phyloP scores from a whole-genome alignment of 129 eudicot genomes.

The Helichrysum umbraculigerum region DNA sequence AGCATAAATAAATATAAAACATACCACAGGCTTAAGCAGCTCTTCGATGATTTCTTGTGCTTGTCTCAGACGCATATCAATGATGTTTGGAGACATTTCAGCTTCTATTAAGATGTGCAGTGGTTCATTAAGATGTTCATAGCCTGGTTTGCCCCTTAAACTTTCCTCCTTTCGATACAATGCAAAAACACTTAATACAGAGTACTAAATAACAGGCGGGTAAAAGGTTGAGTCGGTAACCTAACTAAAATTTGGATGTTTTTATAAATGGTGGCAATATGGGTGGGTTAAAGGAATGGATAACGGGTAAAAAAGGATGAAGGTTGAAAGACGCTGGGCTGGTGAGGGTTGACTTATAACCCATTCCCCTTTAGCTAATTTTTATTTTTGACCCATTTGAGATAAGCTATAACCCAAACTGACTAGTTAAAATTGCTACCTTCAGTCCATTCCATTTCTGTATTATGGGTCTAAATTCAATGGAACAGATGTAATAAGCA shows the following conservation, averaged over 20 bases:
- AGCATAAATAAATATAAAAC: slow-evolving; percentile 5
- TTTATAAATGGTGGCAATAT: not conserved
- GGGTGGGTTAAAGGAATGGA: not conserved
- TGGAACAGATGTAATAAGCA: not conserved
- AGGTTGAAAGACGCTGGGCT: not conserved
- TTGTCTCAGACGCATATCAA: slow-evolving; percentile 66
- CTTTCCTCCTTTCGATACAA: slow-evolving; percentile 57
- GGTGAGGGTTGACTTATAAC: not conserved
- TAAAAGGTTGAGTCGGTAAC: not conserved
- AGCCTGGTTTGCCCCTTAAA: slow-evolving; percentile 79
- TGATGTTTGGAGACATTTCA: slow-evolving; percentile 57
- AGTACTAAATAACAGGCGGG: not conserved
- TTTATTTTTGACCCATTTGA: not conserved
- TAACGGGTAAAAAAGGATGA: not conserved
- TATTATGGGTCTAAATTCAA: not conserved
- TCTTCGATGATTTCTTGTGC: slow-evolving; percentile 77
- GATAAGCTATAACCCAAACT: not conserved
- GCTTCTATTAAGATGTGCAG: slow-evolving; percentile 79
- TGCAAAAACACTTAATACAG: not conserved
- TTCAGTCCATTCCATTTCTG: not conserved
- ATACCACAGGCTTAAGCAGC: slow-evolving; percentile 80
- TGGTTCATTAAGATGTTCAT: slow-evolving; percentile 77
- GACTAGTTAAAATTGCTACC: not conserved
- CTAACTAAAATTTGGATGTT: not conserved
- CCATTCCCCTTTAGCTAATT: not conserved